Base-by-base conservation (phyloP, 73 alveolate genomes). In the Breviolum minutum region DNA sequence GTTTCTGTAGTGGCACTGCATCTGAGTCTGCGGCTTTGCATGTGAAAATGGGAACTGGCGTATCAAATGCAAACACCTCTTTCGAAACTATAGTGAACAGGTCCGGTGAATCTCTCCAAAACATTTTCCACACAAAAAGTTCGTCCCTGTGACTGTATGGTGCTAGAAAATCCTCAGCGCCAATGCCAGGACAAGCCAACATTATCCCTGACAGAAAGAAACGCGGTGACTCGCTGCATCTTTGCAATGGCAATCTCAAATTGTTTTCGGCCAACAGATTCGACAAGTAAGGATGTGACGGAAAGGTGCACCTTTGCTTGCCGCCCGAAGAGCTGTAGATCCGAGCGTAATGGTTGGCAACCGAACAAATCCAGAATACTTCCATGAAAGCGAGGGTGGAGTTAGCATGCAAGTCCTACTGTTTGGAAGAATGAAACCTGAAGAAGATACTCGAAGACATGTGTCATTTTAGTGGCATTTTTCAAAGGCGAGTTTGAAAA, bases 261-360 rank as follows among this genome's bases (percentile, higher is more conserved):
- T 24, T 16, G 29, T 48, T 24, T 48, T 73, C 54, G 54, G 19
- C 82, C 29, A 73, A 24, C 11, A 48, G 54, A 24, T 16, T 24
- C 82, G 19, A 48, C 82, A 73, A 24, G 82, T 73, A 73, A 24
- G 82, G 82, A 24, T 73, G 82, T 29, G 19, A 29, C n/a, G 82
- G 82, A 29, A 73, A 73, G n/a, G 82, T 73, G 82, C 82, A 73
- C 40, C 82, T 73, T 73, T 73, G 82, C 82, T 24, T 73, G 8
- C 82, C 82, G n/a, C n/a, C n/a, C 48, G 19, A 29, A n/a, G n/a
- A n/a, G n/a, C 29, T 48, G 11, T 48, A 48, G 14, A 73, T 12
- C 40, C 82, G 82, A 9, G 82, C 82, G 29, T 29, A 9, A 73
- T 73, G 82, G 40, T 73, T 73, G 24, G 82, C 29, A 73, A 73